phyloP scores from a whole-genome alignment of 1,284 basidiomycete genomes.

The Cryptococcus amylolentus region DNA sequence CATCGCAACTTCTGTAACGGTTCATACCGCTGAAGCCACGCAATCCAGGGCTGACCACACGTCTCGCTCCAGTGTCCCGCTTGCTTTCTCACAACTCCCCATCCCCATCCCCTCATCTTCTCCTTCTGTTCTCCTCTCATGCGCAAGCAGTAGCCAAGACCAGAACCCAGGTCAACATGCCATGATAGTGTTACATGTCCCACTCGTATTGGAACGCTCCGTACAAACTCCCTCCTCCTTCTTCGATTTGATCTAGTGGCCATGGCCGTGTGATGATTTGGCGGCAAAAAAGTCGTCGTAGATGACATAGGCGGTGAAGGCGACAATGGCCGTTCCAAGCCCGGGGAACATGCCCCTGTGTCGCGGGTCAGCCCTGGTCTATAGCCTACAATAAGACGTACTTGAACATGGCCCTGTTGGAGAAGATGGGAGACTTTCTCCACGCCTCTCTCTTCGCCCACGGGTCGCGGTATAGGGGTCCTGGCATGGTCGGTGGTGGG shows the following conservation, averaged over 20 bases:
- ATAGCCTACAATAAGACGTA: constrained; percentile 16
- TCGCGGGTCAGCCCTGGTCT: background rate
- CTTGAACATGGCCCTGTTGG: constrained; percentile 72
- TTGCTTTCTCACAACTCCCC: too few relatives aligned
- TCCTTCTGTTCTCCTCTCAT: too few relatives aligned
- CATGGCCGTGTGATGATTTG: constrained; percentile 26
- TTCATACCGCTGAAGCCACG: too few relatives aligned
- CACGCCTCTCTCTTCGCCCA: constrained; percentile 93
- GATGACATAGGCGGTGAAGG: constrained; percentile 84
- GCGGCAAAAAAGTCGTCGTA: constrained; percentile 60
- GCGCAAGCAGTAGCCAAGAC: too few relatives aligned
- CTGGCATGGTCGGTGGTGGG: constrained; percentile 33
- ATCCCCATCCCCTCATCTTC: too few relatives aligned
- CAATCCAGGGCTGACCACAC: too few relatives aligned
- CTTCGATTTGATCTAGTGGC: background rate
- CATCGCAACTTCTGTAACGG: too few relatives aligned
- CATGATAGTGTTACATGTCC: too few relatives aligned
- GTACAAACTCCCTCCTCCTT: too few relatives aligned
- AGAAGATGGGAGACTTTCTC: constrained; percentile 84
- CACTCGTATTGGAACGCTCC: too few relatives aligned
- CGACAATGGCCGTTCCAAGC: constrained; percentile 82
- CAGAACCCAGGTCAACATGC: too few relatives aligned
- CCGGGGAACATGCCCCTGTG: constrained; percentile 80
- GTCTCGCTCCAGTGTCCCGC: too few relatives aligned
- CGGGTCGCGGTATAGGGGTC: constrained; percentile 78